phyloP scores from a whole-genome alignment of 2,329 filamentous ascomycete species.

The Torrubiella hemipterigena region DNA sequence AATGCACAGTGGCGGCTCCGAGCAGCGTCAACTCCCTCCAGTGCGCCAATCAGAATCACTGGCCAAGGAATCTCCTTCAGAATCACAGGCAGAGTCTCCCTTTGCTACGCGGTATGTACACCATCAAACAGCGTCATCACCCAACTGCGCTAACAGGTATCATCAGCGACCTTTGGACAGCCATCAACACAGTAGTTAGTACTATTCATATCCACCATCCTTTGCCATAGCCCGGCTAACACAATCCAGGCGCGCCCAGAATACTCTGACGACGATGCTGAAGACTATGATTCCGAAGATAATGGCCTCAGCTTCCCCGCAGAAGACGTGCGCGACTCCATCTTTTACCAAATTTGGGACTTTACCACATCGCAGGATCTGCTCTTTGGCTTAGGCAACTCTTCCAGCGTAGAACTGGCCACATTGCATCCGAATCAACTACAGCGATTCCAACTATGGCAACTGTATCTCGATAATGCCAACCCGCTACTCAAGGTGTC shows the following conservation, averaged over 20 bases:
- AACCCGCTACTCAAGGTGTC: conserved; percentile 47
- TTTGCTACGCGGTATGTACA: too few species aligned
- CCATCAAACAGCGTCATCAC: neutral
- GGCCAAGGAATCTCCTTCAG: conserved; percentile 6
- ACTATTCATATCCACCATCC: too few species aligned
- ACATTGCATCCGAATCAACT: conserved; percentile 35
- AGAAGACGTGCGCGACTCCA: conserved; percentile 4
- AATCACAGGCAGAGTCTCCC: too few species aligned
- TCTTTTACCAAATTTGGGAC: conserved; percentile 33
- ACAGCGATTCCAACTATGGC: conserved; percentile 40
- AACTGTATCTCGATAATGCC: conserved; percentile 45
- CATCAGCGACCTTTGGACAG: neutral
- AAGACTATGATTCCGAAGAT: conserved; percentile 5
- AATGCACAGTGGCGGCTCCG: conserved; percentile 14
- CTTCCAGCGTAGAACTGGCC: conserved; percentile 28
- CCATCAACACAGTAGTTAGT: neutral
- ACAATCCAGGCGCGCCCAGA: too few species aligned
- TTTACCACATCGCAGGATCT: conserved; percentile 28
- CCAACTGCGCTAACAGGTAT: neutral
- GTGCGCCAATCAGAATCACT: conserved; percentile 6
- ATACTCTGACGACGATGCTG: neutral
- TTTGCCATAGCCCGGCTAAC: too few species aligned
- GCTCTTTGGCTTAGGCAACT: conserved; percentile 39
- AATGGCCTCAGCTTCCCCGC: conserved; percentile 15
- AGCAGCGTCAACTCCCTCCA: conserved; percentile 6